Evolutionary conservation across 179 eudicot species (phyloP).

Genomic region (Camellia oleifera): DNA sequence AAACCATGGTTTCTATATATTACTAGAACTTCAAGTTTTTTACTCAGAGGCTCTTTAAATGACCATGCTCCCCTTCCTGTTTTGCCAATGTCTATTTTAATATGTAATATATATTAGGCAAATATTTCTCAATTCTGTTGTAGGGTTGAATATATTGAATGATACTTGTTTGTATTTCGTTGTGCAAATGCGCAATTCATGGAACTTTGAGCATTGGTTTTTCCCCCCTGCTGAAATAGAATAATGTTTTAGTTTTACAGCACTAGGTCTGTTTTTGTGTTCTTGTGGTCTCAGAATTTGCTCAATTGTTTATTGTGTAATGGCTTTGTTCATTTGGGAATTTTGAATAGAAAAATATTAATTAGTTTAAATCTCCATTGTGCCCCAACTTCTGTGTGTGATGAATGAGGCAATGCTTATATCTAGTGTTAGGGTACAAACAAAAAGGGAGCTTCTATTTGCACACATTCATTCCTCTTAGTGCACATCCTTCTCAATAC

Average conservation of each 20-base stretch:
- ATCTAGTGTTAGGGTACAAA: too few species aligned
- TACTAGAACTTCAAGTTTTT: background rate
- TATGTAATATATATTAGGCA: background rate
- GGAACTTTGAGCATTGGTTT: slow-evolving; percentile 6
- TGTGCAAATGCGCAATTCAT: background rate
- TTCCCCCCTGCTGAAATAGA: background rate
- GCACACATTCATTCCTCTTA: too few species aligned
- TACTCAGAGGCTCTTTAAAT: background rate
- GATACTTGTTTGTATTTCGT: background rate
- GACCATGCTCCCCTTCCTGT: background rate
- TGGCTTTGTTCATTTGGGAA: background rate
- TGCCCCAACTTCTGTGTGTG: too few species aligned
- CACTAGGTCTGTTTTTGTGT: background rate
- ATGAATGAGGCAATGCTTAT: too few species aligned
- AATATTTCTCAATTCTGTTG: background rate
- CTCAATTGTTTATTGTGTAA: background rate
- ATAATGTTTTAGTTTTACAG: background rate
- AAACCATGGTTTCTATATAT: background rate
- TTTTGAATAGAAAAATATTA: background rate
- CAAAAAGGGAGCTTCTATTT: too few species aligned
- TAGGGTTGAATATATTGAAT: background rate
- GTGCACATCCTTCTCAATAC: too few species aligned
- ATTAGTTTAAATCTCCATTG: background rate
- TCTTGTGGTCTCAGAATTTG: background rate
- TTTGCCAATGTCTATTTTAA: background rate